Conservation (phyloP, 164 flowering plant species). For the Aristolochia californica region DNA sequence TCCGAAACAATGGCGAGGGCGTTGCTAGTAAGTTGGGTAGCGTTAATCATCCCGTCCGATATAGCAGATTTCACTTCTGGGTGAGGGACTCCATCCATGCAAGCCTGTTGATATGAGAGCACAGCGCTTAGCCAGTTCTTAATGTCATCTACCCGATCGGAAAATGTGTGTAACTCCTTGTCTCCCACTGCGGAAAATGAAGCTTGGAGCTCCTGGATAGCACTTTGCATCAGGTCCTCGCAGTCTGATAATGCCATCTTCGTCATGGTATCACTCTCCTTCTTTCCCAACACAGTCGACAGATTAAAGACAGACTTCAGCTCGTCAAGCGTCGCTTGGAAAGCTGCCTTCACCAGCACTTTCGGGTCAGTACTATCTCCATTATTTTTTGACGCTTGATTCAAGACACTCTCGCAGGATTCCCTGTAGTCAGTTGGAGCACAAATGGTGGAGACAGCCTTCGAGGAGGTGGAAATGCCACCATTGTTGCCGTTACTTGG, state of each 20-base stretch:
- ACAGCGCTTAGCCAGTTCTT: slow-evolving; percentile 46
- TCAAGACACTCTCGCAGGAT: slow-evolving; percentile 24
- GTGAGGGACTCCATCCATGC: slow-evolving; percentile 33
- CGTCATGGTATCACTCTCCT: slow-evolving; percentile 6
- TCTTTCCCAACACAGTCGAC: slow-evolving; percentile 7
- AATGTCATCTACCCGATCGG: slow-evolving; percentile 23
- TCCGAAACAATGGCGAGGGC: slow-evolving; percentile 37
- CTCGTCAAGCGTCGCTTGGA: slow-evolving; percentile 23
- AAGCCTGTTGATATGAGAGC: slow-evolving; percentile 38
- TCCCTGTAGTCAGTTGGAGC: slow-evolving; percentile 33
- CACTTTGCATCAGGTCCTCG: slow-evolving; percentile 29
- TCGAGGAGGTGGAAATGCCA: slow-evolving; percentile 4
- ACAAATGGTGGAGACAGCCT: slow-evolving; percentile 31
- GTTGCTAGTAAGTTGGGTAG: slow-evolving; percentile 34
- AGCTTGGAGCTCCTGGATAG: slow-evolving; percentile 31
- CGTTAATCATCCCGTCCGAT: slow-evolving; percentile 19
- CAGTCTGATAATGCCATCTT: slow-evolving; percentile 37
- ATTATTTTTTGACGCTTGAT: slow-evolving; percentile 9
- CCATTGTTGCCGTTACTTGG: background rate
- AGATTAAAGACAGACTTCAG: slow-evolving; percentile 13
- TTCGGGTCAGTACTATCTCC: slow-evolving; percentile 24
- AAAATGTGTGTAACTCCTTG: slow-evolving; percentile 16
- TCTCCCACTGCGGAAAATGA: slow-evolving; percentile 25
- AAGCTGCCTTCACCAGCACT: slow-evolving; percentile 26
- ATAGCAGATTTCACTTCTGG: slow-evolving; percentile 24